Evolutionary conservation across 768 basidiomycete species (phyloP).

Genomic region (Tricholoma sp.): DNA sequence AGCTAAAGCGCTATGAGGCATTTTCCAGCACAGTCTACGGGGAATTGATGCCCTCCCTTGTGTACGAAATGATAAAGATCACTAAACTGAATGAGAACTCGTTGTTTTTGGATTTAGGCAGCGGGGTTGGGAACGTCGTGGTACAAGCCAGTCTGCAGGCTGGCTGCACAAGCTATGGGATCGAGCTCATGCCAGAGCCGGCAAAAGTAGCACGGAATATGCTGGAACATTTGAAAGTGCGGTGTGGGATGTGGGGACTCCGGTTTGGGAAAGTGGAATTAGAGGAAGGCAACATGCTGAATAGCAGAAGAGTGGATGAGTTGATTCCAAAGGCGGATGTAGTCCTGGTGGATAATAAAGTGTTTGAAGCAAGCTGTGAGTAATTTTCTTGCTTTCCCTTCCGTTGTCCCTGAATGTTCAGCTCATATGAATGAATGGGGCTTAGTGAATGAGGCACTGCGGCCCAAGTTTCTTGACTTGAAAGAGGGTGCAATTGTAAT

Average conservation of each 20-base stretch:
- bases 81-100: constrained; percentile 54
- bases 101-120: constrained; percentile 80
- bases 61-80: constrained; percentile 61
- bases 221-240: constrained; percentile 63
- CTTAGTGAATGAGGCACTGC: constrained; percentile 80
- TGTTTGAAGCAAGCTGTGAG: constrained; percentile 70
- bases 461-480: constrained; percentile 88
- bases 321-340: constrained; percentile 83
- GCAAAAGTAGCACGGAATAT: constrained; percentile 77
- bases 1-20: constrained; percentile 74
- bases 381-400: constrained; percentile 20
- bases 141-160: constrained; percentile 78
- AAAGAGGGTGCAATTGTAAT: constrained; percentile 91
- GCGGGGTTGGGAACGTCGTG: constrained; percentile 82
- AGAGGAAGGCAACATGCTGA: constrained; percentile 84
- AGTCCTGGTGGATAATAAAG: constrained; percentile 86
- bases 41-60: constrained; percentile 80
- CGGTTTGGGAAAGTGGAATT: constrained; percentile 68
- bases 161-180: constrained; percentile 72
- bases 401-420: background rate
- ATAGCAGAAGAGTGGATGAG: constrained; percentile 57
- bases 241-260: constrained; percentile 92
- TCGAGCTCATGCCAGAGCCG: constrained; percentile 73
- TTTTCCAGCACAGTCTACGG: constrained; percentile 87
- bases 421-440: constrained; percentile 4